Evolutionary conservation across 2,329 filamentous ascomycete species (phyloP).

Genomic region (Aureobasidium subglaciale): DNA sequence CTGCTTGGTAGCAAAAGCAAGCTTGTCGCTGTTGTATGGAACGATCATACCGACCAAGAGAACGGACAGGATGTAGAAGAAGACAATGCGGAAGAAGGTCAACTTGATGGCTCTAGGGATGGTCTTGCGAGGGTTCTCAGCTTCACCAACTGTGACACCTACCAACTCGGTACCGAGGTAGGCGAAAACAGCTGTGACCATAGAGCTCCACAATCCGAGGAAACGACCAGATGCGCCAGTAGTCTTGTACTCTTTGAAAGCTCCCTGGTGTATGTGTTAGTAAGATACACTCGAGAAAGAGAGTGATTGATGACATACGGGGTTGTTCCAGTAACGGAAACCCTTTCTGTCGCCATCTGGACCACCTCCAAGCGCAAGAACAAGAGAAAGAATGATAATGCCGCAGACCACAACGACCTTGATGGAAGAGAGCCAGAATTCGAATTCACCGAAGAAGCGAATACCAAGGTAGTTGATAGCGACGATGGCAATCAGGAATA

Average conservation of each 20-base stretch:
- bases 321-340: constrained; percentile 40
- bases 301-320: too few species aligned
- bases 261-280: constrained; percentile 27
- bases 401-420: constrained; percentile 42
- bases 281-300: too few species aligned
- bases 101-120: constrained; percentile 68
- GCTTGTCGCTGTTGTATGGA: constrained; percentile 44
- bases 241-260: constrained; percentile 36
- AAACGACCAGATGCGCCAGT: constrained; percentile 33
- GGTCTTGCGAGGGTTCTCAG: constrained; percentile 69
- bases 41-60: constrained; percentile 71
- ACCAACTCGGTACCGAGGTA: constrained; percentile 72
- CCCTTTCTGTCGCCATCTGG: constrained; percentile 34
- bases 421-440: constrained; percentile 43
- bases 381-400: constrained; percentile 39
- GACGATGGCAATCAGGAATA: constrained; percentile 39
- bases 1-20: constrained; percentile 50
- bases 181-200: constrained; percentile 72
- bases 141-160: constrained; percentile 71
- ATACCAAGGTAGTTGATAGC: constrained; percentile 51
- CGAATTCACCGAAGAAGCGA: constrained; percentile 53
- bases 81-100: constrained; percentile 72
- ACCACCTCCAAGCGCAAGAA: constrained; percentile 39
- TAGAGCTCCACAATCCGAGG: constrained; percentile 37
- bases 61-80: constrained; percentile 72